Percentiles rank a stretch among this genome's conserved stretches.
Conservation (phyloP, 2,329 filamentous ascomycete species). For the Lojkania enalia region DNA sequence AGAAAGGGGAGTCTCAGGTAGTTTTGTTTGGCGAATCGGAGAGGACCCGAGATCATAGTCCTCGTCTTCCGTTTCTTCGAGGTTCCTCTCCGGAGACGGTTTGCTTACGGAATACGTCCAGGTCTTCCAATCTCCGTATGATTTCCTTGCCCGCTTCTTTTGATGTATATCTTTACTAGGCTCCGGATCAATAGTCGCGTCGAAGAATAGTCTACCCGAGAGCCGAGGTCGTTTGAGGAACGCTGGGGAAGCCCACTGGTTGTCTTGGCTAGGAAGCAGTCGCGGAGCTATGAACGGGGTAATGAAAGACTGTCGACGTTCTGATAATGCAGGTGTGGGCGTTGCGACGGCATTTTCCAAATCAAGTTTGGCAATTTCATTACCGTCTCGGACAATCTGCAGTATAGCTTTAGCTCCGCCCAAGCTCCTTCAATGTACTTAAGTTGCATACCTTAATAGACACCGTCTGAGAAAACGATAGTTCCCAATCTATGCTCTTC, state of each 20-base stretch:
- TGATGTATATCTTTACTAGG: conserved; percentile 56
- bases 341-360: conserved; percentile 51
- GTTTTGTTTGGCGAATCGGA: conserved; percentile 26
- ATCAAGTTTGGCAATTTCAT: conserved; percentile 55
- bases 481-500: conserved; percentile 60
- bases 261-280: conserved; percentile 11
- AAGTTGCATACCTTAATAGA: conserved; percentile 33
- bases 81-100: conserved; percentile 66
- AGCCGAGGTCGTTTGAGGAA: conserved; percentile 71
- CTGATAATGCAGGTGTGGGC: conserved; percentile 30
- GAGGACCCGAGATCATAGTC: conserved; percentile 20
- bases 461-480: conserved; percentile 51
- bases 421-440: neutral
- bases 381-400: conserved; percentile 53
- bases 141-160: conserved; percentile 72
- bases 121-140: conserved; percentile 65
- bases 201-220: conserved; percentile 69
- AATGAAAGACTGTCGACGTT: conserved; percentile 11
- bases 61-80: conserved; percentile 20
- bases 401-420: too few species aligned
- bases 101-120: conserved; percentile 78
- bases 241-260: conserved; percentile 73
- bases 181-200: conserved; percentile 66
- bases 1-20: conserved; percentile 34
- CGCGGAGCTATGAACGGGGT: conserved; percentile 7